A percentile compares a stretch with the other conserved stretches of the same genome.
phyloP scores from a whole-genome alignment of 1,139 yeast genomes.

The Blastobotrys illinoisensis region DNA sequence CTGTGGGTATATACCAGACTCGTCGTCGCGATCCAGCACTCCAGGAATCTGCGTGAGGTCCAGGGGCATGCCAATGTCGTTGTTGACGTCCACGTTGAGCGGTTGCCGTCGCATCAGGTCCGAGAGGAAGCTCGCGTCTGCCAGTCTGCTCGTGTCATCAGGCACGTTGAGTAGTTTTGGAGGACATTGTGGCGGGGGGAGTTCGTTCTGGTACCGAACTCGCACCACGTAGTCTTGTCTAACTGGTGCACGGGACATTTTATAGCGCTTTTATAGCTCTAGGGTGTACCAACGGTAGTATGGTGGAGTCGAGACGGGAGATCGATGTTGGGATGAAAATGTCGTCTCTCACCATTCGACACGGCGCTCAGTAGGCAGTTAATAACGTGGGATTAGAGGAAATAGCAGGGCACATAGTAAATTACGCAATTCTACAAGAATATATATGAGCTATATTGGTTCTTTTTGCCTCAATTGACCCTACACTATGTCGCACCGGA shows the following conservation, averaged over 20 bases:
- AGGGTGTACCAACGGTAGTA: too few species aligned
- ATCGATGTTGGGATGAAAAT: background rate
- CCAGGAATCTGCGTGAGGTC: constrained; percentile 67
- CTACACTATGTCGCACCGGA: too few species aligned
- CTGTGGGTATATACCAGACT: constrained; percentile 37
- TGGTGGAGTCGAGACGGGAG: too few species aligned
- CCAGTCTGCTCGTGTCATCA: constrained; percentile 39
- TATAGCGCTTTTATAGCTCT: background rate
- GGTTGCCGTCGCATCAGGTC: constrained; percentile 75
- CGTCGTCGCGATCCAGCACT: constrained; percentile 59
- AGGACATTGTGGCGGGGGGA: constrained; percentile 92
- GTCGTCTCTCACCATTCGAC: background rate
- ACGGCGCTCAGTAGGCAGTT: too few species aligned
- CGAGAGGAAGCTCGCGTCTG: constrained; percentile 60
- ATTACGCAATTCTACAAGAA: background rate
- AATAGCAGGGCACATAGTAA: too few species aligned
- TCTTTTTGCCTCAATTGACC: too few species aligned
- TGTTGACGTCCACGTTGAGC: constrained; percentile 57
- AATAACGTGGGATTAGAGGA: too few species aligned
- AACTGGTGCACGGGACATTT: constrained; percentile 18
- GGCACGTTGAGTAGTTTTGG: constrained; percentile 69
- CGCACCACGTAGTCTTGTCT: constrained; percentile 87
- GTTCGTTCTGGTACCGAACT: constrained; percentile 74
- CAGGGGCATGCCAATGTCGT: constrained; percentile 76
- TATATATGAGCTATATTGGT: too few species aligned